Base-by-base conservation (phyloP, 2,329 filamentous ascomycete genomes). In the Talaromyces rugulosus region DNA sequence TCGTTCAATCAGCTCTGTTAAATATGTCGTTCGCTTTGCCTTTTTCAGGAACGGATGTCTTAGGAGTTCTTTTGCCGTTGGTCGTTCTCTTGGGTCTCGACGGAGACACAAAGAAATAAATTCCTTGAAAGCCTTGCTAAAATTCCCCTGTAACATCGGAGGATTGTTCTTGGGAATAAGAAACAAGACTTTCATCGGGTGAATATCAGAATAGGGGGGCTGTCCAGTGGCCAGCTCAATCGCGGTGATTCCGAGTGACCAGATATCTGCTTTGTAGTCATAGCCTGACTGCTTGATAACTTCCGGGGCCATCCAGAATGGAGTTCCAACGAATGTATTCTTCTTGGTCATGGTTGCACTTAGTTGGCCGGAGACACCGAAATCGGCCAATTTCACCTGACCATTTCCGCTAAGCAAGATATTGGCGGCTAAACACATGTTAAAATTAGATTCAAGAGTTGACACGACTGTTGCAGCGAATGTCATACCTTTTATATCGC, bases 291-390 rank as follows among this genome's bases (percentile, higher is more conserved):
- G 94, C 79, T 96, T 96, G 76, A 99, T 99, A 60, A 98, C 94
- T 78, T 99, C 94, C 11, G 94, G 94, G 2, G 95, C 94, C 94
- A 99, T 99, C 95, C 95, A 99, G 75, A 98, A 99, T 1, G 95
- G 94, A 0, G 94, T 98, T 36, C 95, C 95, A 34, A 99, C 94
- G 75, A 98, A 99, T 0, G 94, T 98, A 74, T 98, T 98, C 81
- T 98, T 98, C 83, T 98, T 98, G 65, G 94, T 97, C 93, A 98
- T 98, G 56, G 94, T 99, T 6, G 94, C 94, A 9, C 94, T 96
- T 27, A 98, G 84, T 78, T 98, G 95, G 31, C 94, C 94, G 1
- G 94, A 97, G 6, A 99, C 95, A 62, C 94, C 94, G 78, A 99
- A 99, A 75, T 99, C 94, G 14, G 94, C 94, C 61, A 98, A 82